Conservation (phyloP, 148 eudicot genomes). For the Heliamphora exappendiculata region DNA sequence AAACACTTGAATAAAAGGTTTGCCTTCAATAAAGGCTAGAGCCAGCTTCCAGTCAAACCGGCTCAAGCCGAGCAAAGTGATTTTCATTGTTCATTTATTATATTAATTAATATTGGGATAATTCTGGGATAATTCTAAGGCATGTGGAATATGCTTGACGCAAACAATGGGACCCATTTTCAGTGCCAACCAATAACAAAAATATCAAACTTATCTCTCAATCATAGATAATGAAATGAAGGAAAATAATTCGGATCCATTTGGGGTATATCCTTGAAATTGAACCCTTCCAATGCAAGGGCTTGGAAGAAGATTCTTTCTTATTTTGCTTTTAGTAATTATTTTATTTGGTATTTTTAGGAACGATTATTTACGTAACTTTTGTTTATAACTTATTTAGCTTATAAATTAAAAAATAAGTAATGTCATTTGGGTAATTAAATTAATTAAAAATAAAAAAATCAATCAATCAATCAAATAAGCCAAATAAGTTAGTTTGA, state of each 20-base stretch:
- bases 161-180: no score
- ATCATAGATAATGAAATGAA: no score
- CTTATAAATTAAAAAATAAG: no score
- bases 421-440: no score
- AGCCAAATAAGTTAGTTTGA: no score
- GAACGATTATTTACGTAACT: background rate
- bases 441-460: background rate
- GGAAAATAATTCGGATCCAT: background rate
- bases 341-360: background rate
- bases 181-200: no score
- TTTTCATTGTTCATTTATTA: background rate
- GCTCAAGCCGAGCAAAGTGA: conserved; percentile 4
- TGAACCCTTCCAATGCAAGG: background rate
- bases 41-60: background rate
- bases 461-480: background rate
- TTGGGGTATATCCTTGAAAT: background rate
- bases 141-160: background rate
- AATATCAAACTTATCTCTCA: no score
- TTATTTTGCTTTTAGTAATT: background rate
- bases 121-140: background rate
- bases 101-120: background rate
- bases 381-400: background rate
- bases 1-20: background rate
- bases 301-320: background rate
- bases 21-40: background rate